These are phyloP conservation scores for Phytophthora ramorum DNA, from an alignment of 352 stramenopile species.

Conservation along the genomic window DNA sequence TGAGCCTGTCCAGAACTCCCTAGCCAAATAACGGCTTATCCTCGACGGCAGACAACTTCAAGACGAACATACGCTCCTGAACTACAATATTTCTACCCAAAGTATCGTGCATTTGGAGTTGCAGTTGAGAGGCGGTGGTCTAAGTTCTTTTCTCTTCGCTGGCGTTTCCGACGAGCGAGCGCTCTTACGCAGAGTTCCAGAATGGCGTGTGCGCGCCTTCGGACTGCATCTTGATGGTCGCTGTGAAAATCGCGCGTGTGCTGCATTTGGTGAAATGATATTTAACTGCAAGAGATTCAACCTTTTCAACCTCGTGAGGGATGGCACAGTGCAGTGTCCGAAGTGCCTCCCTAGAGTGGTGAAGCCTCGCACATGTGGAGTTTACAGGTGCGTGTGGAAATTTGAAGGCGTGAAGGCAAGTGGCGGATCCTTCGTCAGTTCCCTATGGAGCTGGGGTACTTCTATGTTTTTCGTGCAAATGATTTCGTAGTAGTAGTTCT, in stretches of 20 bases:
- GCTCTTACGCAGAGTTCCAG: background rate
- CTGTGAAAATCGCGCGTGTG: slow-evolving; percentile 17
- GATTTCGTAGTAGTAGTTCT: too few relatives aligned
- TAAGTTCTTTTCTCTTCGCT: slow-evolving; percentile 1
- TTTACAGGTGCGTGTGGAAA: slow-evolving; percentile 47
- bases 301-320: slow-evolving; percentile 29
- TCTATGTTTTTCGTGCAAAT: too few relatives aligned
- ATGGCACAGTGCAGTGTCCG: slow-evolving; percentile 16
- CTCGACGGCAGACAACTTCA: slow-evolving; percentile 15
- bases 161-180: slow-evolving; percentile 5
- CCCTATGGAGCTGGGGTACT: too few relatives aligned
- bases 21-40: slow-evolving; percentile 13
- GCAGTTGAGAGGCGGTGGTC: slow-evolving; percentile 2
- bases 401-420: slow-evolving; percentile 27
- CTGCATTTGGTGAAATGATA: slow-evolving; percentile 25
- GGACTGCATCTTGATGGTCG: slow-evolving; percentile 42
- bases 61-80: slow-evolving; percentile 1
- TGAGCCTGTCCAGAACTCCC: too few relatives aligned
- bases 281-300: slow-evolving; percentile 17
- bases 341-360: slow-evolving; percentile 9
- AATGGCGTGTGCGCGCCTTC: slow-evolving; percentile 15
- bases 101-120: slow-evolving; percentile 3
- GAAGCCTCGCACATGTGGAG: slow-evolving; percentile 31
- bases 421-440: too few relatives aligned
- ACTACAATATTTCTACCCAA: slow-evolving; percentile 10